phyloP scores from a whole-genome alignment of 352 stramenopile genomes.

The Globisporangium cylindrosporum region DNA sequence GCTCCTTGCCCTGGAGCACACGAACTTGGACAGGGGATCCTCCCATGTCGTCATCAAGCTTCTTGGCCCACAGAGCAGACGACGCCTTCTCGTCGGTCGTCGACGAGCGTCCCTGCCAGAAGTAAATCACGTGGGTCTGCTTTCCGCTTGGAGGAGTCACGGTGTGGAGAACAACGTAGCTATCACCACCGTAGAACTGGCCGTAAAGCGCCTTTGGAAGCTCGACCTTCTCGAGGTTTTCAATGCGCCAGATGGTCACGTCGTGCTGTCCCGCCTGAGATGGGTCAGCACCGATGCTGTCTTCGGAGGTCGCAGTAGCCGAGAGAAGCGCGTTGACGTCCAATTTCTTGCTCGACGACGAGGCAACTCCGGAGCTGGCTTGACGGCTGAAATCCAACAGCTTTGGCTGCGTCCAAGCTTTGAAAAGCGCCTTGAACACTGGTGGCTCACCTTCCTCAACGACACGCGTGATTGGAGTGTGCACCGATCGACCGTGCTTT shows the following conservation, averaged over 20 bases:
- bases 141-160: conserved; percentile 63
- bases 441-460: conserved; percentile 80
- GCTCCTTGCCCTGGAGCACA: conserved; percentile 86
- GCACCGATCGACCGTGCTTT: conserved; percentile 40
- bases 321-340: conserved; percentile 63
- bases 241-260: conserved; percentile 89
- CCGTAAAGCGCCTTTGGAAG: conserved; percentile 80
- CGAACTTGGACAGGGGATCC: conserved; percentile 84
- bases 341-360: conserved; percentile 42
- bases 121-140: conserved; percentile 88
- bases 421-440: conserved; percentile 86
- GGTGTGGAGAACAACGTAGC: conserved; percentile 93
- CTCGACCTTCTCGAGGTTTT: conserved; percentile 88
- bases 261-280: conserved; percentile 72
- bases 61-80: conserved; percentile 55
- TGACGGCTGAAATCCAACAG: conserved; percentile 66
- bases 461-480: conserved; percentile 83
- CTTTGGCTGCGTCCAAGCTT: conserved; percentile 69
- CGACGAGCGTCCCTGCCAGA: conserved; percentile 88
- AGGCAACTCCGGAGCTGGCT: conserved; percentile 42
- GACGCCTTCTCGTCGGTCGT: conserved; percentile 87
- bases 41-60: conserved; percentile 84
- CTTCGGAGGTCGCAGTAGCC: conserved; percentile 41
- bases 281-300: conserved; percentile 67
- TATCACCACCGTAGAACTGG: conserved; percentile 94